A percentile compares a stretch with the other conserved stretches of the same genome.
These are phyloP conservation scores for Asterella californica DNA, from an alignment of 225 moss, liverwort and hornwort species.

Conservation along the genomic window DNA sequence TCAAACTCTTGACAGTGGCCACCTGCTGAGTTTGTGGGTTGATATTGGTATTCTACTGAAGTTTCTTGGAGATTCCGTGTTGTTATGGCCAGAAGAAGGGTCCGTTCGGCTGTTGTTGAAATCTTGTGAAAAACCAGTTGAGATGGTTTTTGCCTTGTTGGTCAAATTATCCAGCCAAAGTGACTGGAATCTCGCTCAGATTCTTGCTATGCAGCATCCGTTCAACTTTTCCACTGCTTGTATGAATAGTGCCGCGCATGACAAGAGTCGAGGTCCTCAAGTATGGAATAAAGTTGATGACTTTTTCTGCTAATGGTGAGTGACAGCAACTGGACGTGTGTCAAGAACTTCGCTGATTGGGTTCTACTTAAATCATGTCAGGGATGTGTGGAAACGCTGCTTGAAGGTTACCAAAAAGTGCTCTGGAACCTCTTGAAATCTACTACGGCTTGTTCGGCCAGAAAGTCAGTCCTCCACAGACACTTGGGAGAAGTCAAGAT, in stretches of 20 bases:
- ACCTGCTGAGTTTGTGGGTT: slow-evolving; percentile 43
- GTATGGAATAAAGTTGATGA: slow-evolving; percentile 44
- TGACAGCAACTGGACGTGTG: slow-evolving; percentile 69
- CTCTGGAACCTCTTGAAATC: slow-evolving; percentile 46
- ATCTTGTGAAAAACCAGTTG: slow-evolving; percentile 48
- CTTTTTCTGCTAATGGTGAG: slow-evolving; percentile 49
- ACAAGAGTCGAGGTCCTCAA: slow-evolving; percentile 4
- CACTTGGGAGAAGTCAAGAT: neutral
- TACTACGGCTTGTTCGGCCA: slow-evolving; percentile 40
- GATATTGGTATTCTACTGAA: slow-evolving; percentile 38
- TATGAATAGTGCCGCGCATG: slow-evolving; percentile 38
- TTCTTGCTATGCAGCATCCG: slow-evolving; percentile 59
- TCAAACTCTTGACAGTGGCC: slow-evolving; percentile 26
- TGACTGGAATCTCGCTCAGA: slow-evolving; percentile 59
- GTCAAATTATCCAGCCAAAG: slow-evolving; percentile 37
- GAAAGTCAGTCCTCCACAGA: slow-evolving; percentile 14
- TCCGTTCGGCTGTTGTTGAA: slow-evolving; percentile 27
- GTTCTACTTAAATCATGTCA: slow-evolving; percentile 56
- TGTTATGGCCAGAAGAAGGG: slow-evolving; percentile 39
- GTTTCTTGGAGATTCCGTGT: slow-evolving; percentile 29
- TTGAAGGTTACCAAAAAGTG: slow-evolving; percentile 41
- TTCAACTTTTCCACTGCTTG: slow-evolving; percentile 52
- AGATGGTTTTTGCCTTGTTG: slow-evolving; percentile 48
- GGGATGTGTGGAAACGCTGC: slow-evolving; percentile 38
- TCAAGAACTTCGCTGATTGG: slow-evolving; percentile 66